Evolutionary conservation across 1,139 yeast genomes (phyloP), one percentile per base, ranked within the genome.

Genomic region (Spencermartinsiella ligniputridi): DNA sequence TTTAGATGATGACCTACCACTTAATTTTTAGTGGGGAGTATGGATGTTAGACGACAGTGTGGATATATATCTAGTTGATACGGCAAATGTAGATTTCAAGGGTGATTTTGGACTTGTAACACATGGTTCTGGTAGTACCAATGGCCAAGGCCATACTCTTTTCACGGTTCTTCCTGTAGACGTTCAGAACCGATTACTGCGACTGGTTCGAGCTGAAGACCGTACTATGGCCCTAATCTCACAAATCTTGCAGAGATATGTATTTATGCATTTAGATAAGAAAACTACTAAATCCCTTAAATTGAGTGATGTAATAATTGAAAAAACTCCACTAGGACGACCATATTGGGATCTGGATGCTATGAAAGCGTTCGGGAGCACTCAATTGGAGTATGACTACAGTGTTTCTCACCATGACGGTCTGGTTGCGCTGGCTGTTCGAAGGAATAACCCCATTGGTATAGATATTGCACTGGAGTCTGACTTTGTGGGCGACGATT

Each of bases 401-500:
- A 41, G 36, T 35, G 41, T 43, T 4, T 40, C 41, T 11, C 45
- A 43, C 19, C 32, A 30, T 6, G 19, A 19, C n/a, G 30, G 25
- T 2, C 19, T 9, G 20, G 45, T 41, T 6, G 46, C 22, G 11
- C 12, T 35, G 16, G 46, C 37, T 4, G 33, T 35, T 13, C 12
- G 43, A 8, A 6, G 16, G 19, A 35, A 22, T 2, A 18, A 27
- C 9, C 38, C 24, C 13, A 35, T 39, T 17, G 43, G 58, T 41
- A 41, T 83, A 83, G 92, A 42, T 33, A n/a, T 42, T n/a, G 42
- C 35, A 2, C 21, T 34, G 32, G 17, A 40, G 15, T 9, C 3
- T 15, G 34, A 25, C 29, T 6, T 21, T 24, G 12, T 15, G 32
- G 13, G 20, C 17, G 17, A 37, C 12, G 40, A 25, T 8, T 37